phyloP scores from a whole-genome alignment of 495 filamentous ascomycete genomes.

The Letharia columbiana region DNA sequence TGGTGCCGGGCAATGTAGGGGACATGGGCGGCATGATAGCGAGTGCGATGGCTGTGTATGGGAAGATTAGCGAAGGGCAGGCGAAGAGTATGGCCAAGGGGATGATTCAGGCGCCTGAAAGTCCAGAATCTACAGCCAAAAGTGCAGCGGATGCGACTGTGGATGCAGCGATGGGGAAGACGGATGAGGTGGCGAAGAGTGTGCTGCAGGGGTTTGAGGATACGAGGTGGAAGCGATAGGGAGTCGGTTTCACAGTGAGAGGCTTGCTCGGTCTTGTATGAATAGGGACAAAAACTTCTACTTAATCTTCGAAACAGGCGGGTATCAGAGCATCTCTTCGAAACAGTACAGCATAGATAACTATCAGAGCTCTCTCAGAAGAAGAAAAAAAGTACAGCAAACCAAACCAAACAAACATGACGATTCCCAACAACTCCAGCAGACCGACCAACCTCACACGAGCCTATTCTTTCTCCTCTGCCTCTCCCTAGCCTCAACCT shows the following conservation, averaged over 20 bases:
- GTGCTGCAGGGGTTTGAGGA: slow-evolving; percentile 48
- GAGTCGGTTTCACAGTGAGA: neutral
- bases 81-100: slow-evolving; percentile 53
- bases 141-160: slow-evolving; percentile 17
- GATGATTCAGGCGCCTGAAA: slow-evolving; percentile 21
- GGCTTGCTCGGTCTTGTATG: neutral
- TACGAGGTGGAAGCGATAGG: slow-evolving; percentile 36
- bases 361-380: too few relatives aligned
- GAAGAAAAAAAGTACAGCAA: too few relatives aligned
- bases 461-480: neutral
- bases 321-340: neutral
- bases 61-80: slow-evolving; percentile 85
- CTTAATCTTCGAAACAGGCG: neutral
- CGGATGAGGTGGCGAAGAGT: slow-evolving; percentile 39
- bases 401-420: neutral
- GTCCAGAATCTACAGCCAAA: slow-evolving; percentile 17
- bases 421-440: neutral
- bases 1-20: slow-evolving; percentile 96
- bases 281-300: slow-evolving; percentile 7
- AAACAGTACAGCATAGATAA: too few relatives aligned
- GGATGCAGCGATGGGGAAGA: slow-evolving; percentile 21
- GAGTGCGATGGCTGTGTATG: slow-evolving; percentile 89
- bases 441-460: neutral
- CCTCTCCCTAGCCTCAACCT: neutral
- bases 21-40: slow-evolving; percentile 97